A percentile compares a stretch with the other conserved stretches of the same genome.
Conservation (phyloP, 345 rosid species). For the Durio zibethinus region DNA sequence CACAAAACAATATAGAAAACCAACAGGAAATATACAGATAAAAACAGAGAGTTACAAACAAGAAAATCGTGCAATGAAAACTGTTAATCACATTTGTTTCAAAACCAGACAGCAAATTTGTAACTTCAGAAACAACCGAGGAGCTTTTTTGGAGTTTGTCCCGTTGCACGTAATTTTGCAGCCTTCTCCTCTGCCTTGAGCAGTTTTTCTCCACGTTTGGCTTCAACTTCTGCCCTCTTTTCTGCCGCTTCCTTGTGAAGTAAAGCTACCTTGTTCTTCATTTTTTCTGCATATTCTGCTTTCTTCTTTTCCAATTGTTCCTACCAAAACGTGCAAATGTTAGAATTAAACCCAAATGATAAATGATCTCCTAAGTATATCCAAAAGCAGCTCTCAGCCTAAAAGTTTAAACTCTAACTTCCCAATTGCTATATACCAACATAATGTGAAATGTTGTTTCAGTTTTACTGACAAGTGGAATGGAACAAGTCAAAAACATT, state of each 20-base stretch:
- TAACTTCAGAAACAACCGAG: conserved; percentile 67
- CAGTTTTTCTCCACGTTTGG: conserved; percentile 68
- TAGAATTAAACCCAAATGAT: background rate
- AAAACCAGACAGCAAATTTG: background rate
- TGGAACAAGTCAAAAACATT: background rate
- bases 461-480: background rate
- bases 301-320: conserved; percentile 79
- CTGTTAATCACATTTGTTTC: conserved; percentile 11
- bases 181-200: conserved; percentile 86
- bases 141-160: conserved; percentile 63
- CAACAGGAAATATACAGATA: conserved; percentile 12
- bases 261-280: conserved; percentile 72
- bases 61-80: background rate
- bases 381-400: background rate
- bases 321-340: conserved; percentile 32
- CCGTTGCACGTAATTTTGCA: conserved; percentile 82
- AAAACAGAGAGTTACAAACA: background rate
- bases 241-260: conserved; percentile 83
- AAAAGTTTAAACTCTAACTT: background rate
- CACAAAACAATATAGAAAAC: conserved; percentile 4
- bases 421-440: background rate
- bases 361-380: background rate
- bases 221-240: conserved; percentile 77
- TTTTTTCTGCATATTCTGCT: conserved; percentile 75
- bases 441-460: background rate